These are phyloP conservation scores for Cichorium intybus DNA, from an alignment of 140 eudicot species.

Conservation along the genomic window DNA sequence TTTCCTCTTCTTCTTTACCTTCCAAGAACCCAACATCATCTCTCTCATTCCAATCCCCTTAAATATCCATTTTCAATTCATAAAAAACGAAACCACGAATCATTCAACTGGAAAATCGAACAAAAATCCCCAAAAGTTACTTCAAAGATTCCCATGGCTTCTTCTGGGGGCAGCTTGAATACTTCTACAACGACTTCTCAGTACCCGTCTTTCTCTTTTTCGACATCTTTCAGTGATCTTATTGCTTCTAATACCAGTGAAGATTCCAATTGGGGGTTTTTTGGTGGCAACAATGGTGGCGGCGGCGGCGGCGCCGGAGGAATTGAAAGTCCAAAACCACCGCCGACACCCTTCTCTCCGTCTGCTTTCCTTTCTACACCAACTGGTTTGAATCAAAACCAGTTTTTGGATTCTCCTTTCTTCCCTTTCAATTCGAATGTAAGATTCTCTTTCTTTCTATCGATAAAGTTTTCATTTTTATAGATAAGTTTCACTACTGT, in stretches of 20 bases:
- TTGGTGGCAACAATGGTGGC: slow-evolving; percentile 10
- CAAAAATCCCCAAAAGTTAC: slow-evolving; percentile 5
- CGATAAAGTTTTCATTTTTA: slow-evolving; percentile 5
- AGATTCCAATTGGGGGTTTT: slow-evolving; percentile 26
- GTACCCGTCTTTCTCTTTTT: slow-evolving; percentile 25
- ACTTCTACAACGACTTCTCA: slow-evolving; percentile 28
- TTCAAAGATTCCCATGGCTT: slow-evolving; percentile 12
- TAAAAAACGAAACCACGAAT: slow-evolving; percentile 9
- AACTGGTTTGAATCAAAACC: slow-evolving; percentile 56
- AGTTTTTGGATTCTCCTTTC: slow-evolving; percentile 81
- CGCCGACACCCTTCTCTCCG: slow-evolving; percentile 58
- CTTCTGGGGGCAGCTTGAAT: slow-evolving; percentile 33
- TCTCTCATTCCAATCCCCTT: not conserved
- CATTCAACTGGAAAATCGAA: slow-evolving; percentile 16
- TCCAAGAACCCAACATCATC: slow-evolving; percentile 31
- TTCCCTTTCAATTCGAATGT: slow-evolving; percentile 60
- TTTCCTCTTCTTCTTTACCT: slow-evolving; percentile 11
- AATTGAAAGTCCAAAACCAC: slow-evolving; percentile 28
- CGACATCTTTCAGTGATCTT: slow-evolving; percentile 27
- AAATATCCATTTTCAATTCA: slow-evolving; percentile 25
- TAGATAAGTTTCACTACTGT: slow-evolving; percentile 8
- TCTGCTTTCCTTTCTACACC: slow-evolving; percentile 72
- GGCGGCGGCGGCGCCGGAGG: not conserved
- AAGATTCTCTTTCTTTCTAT: slow-evolving; percentile 8
- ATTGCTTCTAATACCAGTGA: slow-evolving; percentile 22